Evolutionary conservation across 768 basidiomycete species (phyloP).

Genomic region (Pluteus cervinus): DNA sequence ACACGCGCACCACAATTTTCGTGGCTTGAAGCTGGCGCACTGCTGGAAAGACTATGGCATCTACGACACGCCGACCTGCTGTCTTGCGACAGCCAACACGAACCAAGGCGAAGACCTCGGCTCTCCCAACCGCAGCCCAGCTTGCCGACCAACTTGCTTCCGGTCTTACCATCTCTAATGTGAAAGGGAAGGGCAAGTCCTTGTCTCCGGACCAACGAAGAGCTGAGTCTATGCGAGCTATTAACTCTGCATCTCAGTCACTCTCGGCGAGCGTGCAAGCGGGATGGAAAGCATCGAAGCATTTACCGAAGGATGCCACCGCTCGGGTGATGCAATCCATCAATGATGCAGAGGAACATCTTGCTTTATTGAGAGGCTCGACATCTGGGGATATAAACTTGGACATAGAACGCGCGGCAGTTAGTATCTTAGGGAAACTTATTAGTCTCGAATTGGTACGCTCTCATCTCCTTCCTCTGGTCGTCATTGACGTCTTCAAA

Average conservation of each 20-base stretch:
- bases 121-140: constrained; percentile 8
- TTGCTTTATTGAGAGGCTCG: constrained; percentile 40
- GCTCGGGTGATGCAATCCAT: constrained; percentile 26
- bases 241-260: constrained; percentile 57
- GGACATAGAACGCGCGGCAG: constrained; percentile 74
- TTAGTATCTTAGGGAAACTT: constrained; percentile 61
- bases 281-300: constrained; percentile 49
- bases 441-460: constrained; percentile 67
- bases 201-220: constrained; percentile 29
- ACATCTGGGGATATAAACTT: constrained; percentile 47
- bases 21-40: too few species aligned
- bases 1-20: too few species aligned
- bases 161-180: constrained; percentile 8
- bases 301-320: constrained; percentile 18
- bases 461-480: too few species aligned
- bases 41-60: too few species aligned
- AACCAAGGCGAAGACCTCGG: too few species aligned
- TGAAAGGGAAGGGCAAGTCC: constrained; percentile 1
- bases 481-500: constrained; percentile 22
- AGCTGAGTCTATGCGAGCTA: constrained; percentile 49
- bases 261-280: constrained; percentile 47
- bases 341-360: constrained; percentile 34
- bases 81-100: too few species aligned
- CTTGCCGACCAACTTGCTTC: constrained; percentile 11
- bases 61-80: too few species aligned